Conservation (phyloP, 805 yeast genomes). For the Naumovozyma castellii region DNA sequence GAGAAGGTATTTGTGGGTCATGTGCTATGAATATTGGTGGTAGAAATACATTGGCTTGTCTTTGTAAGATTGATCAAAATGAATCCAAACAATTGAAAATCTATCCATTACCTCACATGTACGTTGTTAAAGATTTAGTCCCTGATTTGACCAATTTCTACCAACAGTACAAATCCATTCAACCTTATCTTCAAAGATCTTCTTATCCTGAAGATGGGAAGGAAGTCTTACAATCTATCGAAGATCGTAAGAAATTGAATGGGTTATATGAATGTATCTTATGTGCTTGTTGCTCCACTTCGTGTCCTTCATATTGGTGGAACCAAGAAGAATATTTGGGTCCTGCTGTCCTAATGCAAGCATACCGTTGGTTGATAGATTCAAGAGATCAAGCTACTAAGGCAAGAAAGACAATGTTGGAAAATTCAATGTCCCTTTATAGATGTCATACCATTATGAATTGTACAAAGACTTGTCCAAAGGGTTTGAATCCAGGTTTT, state of each 20-base stretch:
- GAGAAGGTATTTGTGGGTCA: slow-evolving; percentile 99
- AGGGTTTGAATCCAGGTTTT: slow-evolving; percentile 94
- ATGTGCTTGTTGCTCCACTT: slow-evolving; percentile 97
- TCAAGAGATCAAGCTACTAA: slow-evolving; percentile 87
- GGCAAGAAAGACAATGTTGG: slow-evolving; percentile 72
- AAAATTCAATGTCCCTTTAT: slow-evolving; percentile 93
- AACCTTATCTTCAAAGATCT: slow-evolving; percentile 80
- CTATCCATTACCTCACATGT: slow-evolving; percentile 98
- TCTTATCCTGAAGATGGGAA: slow-evolving; percentile 91
- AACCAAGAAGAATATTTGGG: slow-evolving; percentile 97
- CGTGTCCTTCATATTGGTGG: slow-evolving; percentile 99
- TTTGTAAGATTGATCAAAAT: slow-evolving; percentile 86
- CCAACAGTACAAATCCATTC: slow-evolving; percentile 96
- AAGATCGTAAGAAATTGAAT: slow-evolving; percentile 90
- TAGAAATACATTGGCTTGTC: slow-evolving; percentile 90
- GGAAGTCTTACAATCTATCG: slow-evolving; percentile 85
- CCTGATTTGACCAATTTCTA: slow-evolving; percentile 97
- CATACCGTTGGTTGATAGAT: slow-evolving; percentile 97
- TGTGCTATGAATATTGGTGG: slow-evolving; percentile 99
- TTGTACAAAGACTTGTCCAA: slow-evolving; percentile 96
- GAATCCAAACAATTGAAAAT: slow-evolving; percentile 67
- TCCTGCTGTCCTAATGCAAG: slow-evolving; percentile 98
- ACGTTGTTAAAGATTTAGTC: slow-evolving; percentile 90
- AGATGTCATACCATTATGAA: slow-evolving; percentile 99
- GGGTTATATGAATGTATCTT: slow-evolving; percentile 95